Conservation (phyloP, 2,329 filamentous ascomycete species). For the Trichoderma brevicompactum region DNA sequence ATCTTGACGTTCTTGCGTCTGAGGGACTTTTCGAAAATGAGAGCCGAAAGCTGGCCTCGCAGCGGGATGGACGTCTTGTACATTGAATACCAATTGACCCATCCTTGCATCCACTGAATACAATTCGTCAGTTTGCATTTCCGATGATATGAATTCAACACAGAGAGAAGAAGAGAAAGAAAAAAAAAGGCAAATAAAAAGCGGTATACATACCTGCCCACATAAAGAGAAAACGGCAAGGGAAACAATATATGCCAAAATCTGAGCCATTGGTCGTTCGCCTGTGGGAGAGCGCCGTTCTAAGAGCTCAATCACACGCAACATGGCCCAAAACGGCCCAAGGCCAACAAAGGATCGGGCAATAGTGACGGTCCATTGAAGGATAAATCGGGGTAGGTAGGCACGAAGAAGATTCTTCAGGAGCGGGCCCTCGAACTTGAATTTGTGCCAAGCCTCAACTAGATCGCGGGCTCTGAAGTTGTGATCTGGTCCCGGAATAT, state of each 20-base stretch:
- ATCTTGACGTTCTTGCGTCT: constrained; percentile 77
- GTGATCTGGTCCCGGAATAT: constrained; percentile 66
- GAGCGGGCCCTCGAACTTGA: constrained; percentile 55
- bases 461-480: constrained; percentile 56
- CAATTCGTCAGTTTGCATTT: background rate
- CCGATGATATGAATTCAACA: background rate
- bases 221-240: constrained; percentile 64
- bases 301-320: constrained; percentile 66
- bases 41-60: constrained; percentile 69
- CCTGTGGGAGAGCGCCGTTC: constrained; percentile 57
- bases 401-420: constrained; percentile 64
- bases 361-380: constrained; percentile 64
- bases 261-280: constrained; percentile 52
- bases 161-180: too few species aligned
- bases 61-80: constrained; percentile 67
- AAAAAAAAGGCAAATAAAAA: too few species aligned
- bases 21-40: constrained; percentile 79
- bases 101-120: constrained; percentile 62
- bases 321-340: constrained; percentile 70
- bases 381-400: constrained; percentile 58
- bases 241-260: constrained; percentile 70
- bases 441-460: constrained; percentile 54
- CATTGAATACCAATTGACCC: constrained; percentile 69
- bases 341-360: constrained; percentile 64
- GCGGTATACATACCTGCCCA: constrained; percentile 44